These are phyloP conservation scores for Mycena metata DNA, from an alignment of 768 basidiomycete species.

Conservation along the genomic window DNA sequence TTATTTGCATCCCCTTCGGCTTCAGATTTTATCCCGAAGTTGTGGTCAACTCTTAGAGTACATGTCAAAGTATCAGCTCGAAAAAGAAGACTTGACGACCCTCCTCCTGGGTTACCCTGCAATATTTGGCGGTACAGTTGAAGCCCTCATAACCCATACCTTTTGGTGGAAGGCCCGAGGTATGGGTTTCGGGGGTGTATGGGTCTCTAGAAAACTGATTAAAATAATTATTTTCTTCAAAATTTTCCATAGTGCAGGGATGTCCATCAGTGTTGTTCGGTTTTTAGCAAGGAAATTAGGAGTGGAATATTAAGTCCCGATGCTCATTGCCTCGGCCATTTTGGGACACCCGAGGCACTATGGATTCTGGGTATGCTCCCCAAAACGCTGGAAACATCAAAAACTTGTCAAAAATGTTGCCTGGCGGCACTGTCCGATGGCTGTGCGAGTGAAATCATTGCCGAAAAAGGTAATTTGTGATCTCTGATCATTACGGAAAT, in stretches of 20 bases:
- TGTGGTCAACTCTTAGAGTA: no score
- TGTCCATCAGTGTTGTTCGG: neutral
- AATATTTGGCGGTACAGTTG: no score
- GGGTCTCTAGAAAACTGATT: conserved; percentile 18
- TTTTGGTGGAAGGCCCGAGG: conserved; percentile 24
- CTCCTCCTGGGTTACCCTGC: no score
- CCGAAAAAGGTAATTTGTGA: neutral
- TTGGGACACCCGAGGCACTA: no score
- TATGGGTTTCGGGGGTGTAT: conserved; percentile 33
- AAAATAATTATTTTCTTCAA: conserved; percentile 13
- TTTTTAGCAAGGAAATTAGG: conserved; percentile 18
- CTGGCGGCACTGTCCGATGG: neutral
- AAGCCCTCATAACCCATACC: conserved; percentile 32
- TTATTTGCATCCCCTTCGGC: no score
- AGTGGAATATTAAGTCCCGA: conserved; percentile 1
- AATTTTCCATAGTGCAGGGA: neutral
- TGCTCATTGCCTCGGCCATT: conserved; percentile 32
- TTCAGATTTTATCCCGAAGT: no score
- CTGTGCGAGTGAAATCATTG: no score
- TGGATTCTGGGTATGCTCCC: no score
- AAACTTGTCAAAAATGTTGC: neutral
- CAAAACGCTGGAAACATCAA: no score
- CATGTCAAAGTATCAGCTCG: no score
- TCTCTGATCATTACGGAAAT: conserved; percentile 8
- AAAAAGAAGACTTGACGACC: no score